These are phyloP conservation scores for Ophiostoma piceae DNA, from an alignment of 2,329 filamentous ascomycete genomes.

Conservation along the genomic window DNA sequence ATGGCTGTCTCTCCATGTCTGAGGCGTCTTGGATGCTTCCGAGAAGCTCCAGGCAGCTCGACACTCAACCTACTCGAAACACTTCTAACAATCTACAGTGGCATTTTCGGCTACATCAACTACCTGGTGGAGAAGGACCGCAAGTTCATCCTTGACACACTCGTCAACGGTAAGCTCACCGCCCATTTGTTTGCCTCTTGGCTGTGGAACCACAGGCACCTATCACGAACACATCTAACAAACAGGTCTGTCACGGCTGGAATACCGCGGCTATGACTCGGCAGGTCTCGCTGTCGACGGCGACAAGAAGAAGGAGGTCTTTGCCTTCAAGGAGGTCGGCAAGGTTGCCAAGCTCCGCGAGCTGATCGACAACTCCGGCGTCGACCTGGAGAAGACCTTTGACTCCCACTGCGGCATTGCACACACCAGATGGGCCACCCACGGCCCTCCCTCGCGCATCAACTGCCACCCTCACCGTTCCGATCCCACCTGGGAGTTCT, in stretches of 20 bases:
- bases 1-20: not conserved
- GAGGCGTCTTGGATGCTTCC: not conserved
- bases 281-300: constrained; percentile 93
- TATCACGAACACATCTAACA: not conserved
- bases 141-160: constrained; percentile 89
- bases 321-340: constrained; percentile 98
- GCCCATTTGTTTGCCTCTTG: constrained; percentile 20
- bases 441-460: constrained; percentile 83
- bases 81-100: constrained; percentile 49
- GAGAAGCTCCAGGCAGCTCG: not conserved
- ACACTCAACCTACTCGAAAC: not conserved
- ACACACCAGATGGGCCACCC: constrained; percentile 98
- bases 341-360: constrained; percentile 96
- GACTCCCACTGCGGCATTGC: constrained; percentile 98
- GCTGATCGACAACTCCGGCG: constrained; percentile 76
- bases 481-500: constrained; percentile 91
- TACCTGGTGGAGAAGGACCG: constrained; percentile 99
- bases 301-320: constrained; percentile 97
- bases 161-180: constrained; percentile 79
- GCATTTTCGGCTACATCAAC: constrained; percentile 98
- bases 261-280: constrained; percentile 98
- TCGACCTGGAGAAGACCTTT: constrained; percentile 87
- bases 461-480: constrained; percentile 99
- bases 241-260: constrained; percentile 83
- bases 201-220: not conserved